Evolutionary conservation across 176 grass and related monocot genomes (phyloP).

Genomic region (maize (Zea mays)): Zm-B73-REFERENCE-NAM-5.0 NC_050096.1:187894001-187894500

Average conservation of each 20-base stretch:
- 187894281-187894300: slow-evolving; percentile 55
- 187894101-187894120: background rate
- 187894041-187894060: background rate
- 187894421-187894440: slow-evolving; percentile 49
- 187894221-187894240: slow-evolving; percentile 61
- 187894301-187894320: slow-evolving; percentile 77
- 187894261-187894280: slow-evolving; percentile 70
- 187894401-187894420: slow-evolving; percentile 59
- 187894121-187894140: background rate
- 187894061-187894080: background rate
- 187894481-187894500: slow-evolving; percentile 68
- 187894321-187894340: slow-evolving; percentile 69
- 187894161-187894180: background rate
- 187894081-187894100: background rate
- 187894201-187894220: slow-evolving; percentile 47
- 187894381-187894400: slow-evolving; percentile 62
- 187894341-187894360: slow-evolving; percentile 73
- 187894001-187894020: background rate
- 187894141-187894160: slow-evolving; percentile 6
- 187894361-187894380: slow-evolving; percentile 85
- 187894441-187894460: slow-evolving; percentile 69
- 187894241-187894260: slow-evolving; percentile 63
- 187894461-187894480: slow-evolving; percentile 65
- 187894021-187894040: background rate
- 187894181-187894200: slow-evolving; percentile 73